Base-by-base conservation (phyloP, 2,329 filamentous ascomycete genomes). In the Emmonsiellopsis sp. region DNA sequence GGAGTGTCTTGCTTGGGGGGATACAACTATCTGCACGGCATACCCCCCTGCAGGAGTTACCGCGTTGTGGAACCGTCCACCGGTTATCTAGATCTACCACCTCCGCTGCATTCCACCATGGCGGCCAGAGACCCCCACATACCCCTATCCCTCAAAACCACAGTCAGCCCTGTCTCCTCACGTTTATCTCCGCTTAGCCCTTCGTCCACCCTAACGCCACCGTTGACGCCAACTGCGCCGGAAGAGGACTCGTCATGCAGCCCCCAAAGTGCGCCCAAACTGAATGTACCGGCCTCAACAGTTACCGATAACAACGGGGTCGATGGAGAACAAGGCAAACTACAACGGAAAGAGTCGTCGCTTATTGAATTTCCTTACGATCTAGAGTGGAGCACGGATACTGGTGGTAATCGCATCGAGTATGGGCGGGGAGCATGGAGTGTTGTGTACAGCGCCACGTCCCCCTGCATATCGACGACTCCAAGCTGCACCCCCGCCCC, bases 371-470 rank as follows among this genome's bases (percentile, higher is more conserved):
- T 71, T 47, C 53, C 60, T 2, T 63, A 66, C 10, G 64, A 66
- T n/a, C 49, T 72, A 9, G 64, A 72, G 48, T 58, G 67, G 14
- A 63, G 62, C 17, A 55, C 42, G 6, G 65, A 67, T 50, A 42
- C 52, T 2, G 54, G 58, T n/a, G 66, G 65, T 13, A 60, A 59
- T 11, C 63, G 60, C 6, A 49, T 70, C 14, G 67, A 73, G 51
- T 75, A 71, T 51, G 74, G 74, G 27, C 66, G 65, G 39, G 74
- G 74, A 27, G 72, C 67, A 14, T 77, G 74, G 74, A 76, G 74
- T 56, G 68, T 67, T 14, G 74, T 77, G 14, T 74, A 72, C 61
- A 71, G 70, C 56, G 74, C 72, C 9, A 63, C 56, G 5, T 62
- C 65, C 10, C 60, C 49, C 17, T 55, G 54, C 14, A 36, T 58